Percentiles rank a stretch among this genome's conserved stretches.
Conservation (phyloP, 176 grass and related monocot species). For the Oryza coarctata region DNA sequence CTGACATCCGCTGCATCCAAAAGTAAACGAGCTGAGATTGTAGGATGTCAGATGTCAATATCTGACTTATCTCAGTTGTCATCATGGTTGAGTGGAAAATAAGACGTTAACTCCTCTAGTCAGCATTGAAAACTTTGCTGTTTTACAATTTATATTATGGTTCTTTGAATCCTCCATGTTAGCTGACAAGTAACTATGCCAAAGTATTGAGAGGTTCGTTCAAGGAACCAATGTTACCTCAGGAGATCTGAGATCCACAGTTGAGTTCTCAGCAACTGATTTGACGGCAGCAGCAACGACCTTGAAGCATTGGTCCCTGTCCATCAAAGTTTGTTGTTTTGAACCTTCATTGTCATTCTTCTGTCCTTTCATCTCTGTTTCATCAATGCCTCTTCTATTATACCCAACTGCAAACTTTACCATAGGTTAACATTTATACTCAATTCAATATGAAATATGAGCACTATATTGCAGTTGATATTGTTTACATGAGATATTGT, state of each 20-base stretch:
- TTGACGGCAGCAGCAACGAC: constrained; percentile 75
- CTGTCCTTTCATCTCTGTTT: constrained; percentile 58
- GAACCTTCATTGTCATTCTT: constrained; percentile 44
- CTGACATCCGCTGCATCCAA: constrained; percentile 13
- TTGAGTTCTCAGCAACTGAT: constrained; percentile 53
- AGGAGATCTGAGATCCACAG: constrained; percentile 88
- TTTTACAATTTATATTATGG: constrained; percentile 20
- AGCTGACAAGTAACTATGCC: constrained; percentile 4
- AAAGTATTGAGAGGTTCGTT: constrained; percentile 16
- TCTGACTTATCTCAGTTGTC: constrained; percentile 19
- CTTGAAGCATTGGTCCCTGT: constrained; percentile 78
- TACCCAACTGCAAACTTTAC: constrained; percentile 91
- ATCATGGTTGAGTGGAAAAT: constrained; percentile 42
- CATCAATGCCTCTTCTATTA: constrained; percentile 85
- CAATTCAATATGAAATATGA: constrained; percentile 12
- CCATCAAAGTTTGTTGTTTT: constrained; percentile 57
- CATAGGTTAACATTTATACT: constrained; percentile 28
- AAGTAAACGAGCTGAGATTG: constrained; percentile 26
- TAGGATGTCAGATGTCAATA: constrained; percentile 41
- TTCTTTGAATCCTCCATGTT: not conserved
- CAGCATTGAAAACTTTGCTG: constrained; percentile 20
- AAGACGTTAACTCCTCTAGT: constrained; percentile 29
- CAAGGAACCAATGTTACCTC: constrained; percentile 57
- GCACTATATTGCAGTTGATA: not conserved
- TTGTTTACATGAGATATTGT: constrained; percentile 24